These are phyloP conservation scores for Sequoia sempervirens DNA, from an alignment of 75 land plant species.

Conservation along the genomic window DNA sequence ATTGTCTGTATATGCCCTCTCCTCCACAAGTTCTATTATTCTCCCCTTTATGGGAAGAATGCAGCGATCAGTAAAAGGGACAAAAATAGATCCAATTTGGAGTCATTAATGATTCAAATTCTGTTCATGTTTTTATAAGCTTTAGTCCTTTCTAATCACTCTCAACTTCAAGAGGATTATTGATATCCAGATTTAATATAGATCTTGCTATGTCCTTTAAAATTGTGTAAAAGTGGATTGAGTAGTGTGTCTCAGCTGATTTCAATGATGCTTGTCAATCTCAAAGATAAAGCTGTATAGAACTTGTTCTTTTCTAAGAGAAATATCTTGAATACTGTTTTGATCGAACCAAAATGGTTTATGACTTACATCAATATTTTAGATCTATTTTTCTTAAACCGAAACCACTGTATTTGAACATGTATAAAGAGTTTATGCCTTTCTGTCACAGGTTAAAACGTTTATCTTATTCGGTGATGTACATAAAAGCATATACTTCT, in stretches of 20 bases:
- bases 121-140: neutral
- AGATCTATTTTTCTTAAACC: neutral
- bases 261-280: neutral
- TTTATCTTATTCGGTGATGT: conserved; percentile 91
- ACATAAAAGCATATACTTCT: conserved; percentile 95
- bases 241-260: neutral
- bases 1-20: neutral
- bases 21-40: neutral
- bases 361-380: neutral
- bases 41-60: neutral
- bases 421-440: neutral
- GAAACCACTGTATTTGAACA: neutral
- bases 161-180: neutral
- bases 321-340: neutral
- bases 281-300: neutral
- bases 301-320: neutral
- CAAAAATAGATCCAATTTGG: neutral
- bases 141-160: neutral
- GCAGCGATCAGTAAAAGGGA: neutral
- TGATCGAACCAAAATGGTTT: neutral
- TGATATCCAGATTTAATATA: neutral
- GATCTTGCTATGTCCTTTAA: neutral
- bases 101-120: neutral
- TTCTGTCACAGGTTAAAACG: conserved; percentile 76
- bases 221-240: neutral